These are phyloP conservation scores for Ichthyophthirius multifiliis DNA, from an alignment of 169 alveolate genomes.

Conservation along the genomic window DNA sequence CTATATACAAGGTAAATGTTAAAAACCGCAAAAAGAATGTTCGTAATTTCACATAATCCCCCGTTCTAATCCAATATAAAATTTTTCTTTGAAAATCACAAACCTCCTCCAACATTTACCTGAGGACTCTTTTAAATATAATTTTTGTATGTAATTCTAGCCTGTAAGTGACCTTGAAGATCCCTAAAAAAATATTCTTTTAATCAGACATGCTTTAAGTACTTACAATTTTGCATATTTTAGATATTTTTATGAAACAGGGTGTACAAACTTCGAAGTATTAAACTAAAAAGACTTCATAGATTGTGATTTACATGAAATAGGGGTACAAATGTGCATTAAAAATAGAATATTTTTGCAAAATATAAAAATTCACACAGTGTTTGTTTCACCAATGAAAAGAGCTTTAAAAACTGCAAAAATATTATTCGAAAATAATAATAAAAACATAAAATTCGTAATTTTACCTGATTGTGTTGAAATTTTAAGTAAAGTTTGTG, in stretches of 20 bases:
- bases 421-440: slow-evolving; percentile 37
- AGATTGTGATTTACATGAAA: neutral
- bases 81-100: too few relatives aligned
- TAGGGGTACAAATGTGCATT: neutral
- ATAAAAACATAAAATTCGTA: slow-evolving; percentile 20
- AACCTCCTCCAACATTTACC: too few relatives aligned
- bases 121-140: too few relatives aligned
- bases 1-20: too few relatives aligned
- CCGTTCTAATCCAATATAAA: too few relatives aligned
- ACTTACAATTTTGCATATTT: neutral
- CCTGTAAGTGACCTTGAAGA: neutral
- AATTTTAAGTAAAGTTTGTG: slow-evolving; percentile 21
- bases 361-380: slow-evolving; percentile 37
- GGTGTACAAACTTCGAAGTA: neutral
- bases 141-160: neutral
- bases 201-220: neutral
- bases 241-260: neutral
- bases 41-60: too few relatives aligned
- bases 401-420: slow-evolving; percentile 60
- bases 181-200: neutral
- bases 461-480: slow-evolving; percentile 33
- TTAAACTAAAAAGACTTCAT: too few relatives aligned
- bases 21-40: too few relatives aligned
- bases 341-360: neutral
- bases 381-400: slow-evolving; percentile 59